These are phyloP conservation scores for Chiua virens DNA, from an alignment of 768 basidiomycete species.

Conservation along the genomic window DNA sequence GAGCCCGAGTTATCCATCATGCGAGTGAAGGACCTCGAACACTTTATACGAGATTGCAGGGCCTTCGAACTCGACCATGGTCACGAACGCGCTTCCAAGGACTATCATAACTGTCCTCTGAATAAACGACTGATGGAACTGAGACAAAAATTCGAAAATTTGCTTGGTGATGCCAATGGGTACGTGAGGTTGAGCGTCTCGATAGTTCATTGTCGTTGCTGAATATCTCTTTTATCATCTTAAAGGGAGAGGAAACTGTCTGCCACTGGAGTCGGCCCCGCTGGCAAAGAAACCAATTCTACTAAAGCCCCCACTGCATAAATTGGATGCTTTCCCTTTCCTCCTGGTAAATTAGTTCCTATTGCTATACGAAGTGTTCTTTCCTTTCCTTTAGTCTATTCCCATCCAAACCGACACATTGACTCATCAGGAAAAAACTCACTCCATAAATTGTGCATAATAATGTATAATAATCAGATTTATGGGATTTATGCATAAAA, in stretches of 20 bases:
- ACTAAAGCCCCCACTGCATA: too few species aligned
- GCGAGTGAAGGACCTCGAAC: slow-evolving; percentile 60
- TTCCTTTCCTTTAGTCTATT: too few species aligned
- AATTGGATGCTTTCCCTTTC: too few species aligned
- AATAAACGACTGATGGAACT: slow-evolving; percentile 3
- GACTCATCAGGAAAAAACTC: too few species aligned
- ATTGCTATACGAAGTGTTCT: too few species aligned
- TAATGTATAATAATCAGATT: too few species aligned
- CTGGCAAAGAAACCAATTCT: too few species aligned
- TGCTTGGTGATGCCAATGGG: slow-evolving; percentile 27
- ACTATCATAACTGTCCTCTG: slow-evolving; percentile 6
- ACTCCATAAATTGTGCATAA: too few species aligned
- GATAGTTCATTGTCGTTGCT: background rate
- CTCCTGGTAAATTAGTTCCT: too few species aligned
- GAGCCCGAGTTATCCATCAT: slow-evolving; percentile 66
- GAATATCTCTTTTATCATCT: background rate
- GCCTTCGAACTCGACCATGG: slow-evolving; percentile 62
- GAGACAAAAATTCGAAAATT: slow-evolving; percentile 29
- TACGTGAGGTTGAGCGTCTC: slow-evolving; percentile 4
- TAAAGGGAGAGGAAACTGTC: slow-evolving; percentile 23
- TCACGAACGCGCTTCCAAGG: slow-evolving; percentile 25
- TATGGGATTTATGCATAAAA: too few species aligned
- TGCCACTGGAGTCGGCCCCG: slow-evolving; percentile 7
- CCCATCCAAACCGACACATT: too few species aligned
- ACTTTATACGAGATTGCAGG: slow-evolving; percentile 61